Evolutionary conservation across 192 early-diverging fungal species (phyloP).

Genomic region (Chytriomyces sp.): DNA sequence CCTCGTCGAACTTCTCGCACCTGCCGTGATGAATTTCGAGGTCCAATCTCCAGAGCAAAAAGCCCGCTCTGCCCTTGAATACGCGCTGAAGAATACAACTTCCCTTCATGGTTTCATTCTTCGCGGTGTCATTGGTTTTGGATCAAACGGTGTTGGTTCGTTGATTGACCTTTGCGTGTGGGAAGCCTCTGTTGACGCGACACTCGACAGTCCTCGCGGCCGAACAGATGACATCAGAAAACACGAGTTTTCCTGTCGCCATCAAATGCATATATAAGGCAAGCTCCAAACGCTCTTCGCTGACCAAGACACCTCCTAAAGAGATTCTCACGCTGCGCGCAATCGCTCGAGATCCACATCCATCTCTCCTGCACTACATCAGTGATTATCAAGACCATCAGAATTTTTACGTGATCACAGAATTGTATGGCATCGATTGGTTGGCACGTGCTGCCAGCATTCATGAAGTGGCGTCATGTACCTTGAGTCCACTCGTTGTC

Average conservation of each 20-base stretch:
- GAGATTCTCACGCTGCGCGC: slow-evolving; percentile 12
- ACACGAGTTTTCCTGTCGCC: neutral
- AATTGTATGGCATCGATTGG: slow-evolving; percentile 17
- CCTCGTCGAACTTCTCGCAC: too few relatives aligned
- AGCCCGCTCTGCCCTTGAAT: neutral
- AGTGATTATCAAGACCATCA: slow-evolving; percentile 1
- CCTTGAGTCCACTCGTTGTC: neutral
- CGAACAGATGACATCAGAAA: neutral
- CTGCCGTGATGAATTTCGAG: too few relatives aligned
- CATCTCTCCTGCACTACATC: slow-evolving; percentile 15
- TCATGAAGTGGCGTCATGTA: neutral
- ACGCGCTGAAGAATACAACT: neutral
- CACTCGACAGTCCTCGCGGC: slow-evolving; percentile 14
- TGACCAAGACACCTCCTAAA: slow-evolving; percentile 3
- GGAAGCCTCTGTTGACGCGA: neutral
- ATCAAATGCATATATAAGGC: slow-evolving; percentile 18
- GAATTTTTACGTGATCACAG: slow-evolving; percentile 7
- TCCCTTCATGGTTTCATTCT: slow-evolving; percentile 1
- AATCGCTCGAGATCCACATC: slow-evolving; percentile 6
- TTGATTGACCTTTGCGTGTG: neutral
- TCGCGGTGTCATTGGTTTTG: slow-evolving; percentile 12
- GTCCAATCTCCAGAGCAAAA: neutral
- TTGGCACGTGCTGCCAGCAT: neutral
- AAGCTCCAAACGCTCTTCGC: neutral
- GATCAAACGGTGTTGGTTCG: slow-evolving; percentile 24